These are phyloP conservation scores for Rhizopogon vulgaris DNA, from an alignment of 768 basidiomycete genomes.

Conservation along the genomic window DNA sequence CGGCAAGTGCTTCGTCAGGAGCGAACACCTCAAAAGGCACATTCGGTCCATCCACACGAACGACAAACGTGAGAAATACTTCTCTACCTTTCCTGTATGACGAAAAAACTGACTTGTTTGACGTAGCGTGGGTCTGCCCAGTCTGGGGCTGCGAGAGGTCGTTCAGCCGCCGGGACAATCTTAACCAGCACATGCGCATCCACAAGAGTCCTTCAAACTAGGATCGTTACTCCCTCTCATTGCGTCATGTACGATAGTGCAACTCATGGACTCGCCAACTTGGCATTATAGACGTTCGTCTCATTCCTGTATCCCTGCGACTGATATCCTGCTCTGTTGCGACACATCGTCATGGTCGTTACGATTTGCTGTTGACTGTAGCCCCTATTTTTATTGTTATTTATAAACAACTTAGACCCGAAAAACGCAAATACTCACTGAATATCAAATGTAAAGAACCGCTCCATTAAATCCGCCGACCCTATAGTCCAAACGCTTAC, in stretches of 20 bases:
- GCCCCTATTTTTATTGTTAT: not conserved
- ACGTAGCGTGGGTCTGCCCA: constrained; percentile 36
- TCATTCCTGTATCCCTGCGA: not conserved
- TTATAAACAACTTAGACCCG: not conserved
- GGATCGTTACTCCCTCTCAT: not conserved
- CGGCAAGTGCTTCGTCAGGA: constrained; percentile 71
- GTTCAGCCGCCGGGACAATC: constrained; percentile 73
- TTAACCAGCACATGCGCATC: constrained; percentile 66
- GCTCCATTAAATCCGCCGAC: too few species aligned
- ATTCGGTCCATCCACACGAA: constrained; percentile 75
- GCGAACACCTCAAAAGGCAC: constrained; percentile 80
- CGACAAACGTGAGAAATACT: constrained; percentile 65
- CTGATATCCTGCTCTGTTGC: not conserved
- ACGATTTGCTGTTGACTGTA: not conserved
- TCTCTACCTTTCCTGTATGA: not conserved
- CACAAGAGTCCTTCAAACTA: constrained; percentile 29
- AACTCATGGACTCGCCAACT: too few species aligned
- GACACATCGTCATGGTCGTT: not conserved
- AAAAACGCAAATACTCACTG: too few species aligned
- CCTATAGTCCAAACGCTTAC: too few species aligned
- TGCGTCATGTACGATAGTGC: not conserved
- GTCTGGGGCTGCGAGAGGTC: constrained; percentile 60
- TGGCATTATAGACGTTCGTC: not conserved
- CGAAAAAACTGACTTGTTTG: not conserved
- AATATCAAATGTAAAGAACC: too few species aligned